Conservation (phyloP, 2,329 filamentous ascomycete species). For the Thelonectria discophora region DNA sequence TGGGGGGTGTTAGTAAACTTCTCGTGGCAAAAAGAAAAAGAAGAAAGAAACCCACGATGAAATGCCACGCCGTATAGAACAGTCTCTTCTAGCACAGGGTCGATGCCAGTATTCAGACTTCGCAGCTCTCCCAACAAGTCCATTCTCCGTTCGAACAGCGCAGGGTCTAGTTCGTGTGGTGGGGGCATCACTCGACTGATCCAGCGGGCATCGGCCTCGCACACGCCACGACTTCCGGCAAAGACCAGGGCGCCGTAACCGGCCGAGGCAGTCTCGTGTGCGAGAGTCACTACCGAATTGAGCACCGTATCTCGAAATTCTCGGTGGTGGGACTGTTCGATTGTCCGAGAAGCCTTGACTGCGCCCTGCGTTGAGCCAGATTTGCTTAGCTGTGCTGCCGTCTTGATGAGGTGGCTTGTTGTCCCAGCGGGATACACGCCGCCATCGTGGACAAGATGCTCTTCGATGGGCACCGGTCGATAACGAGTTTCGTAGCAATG, state of each 20-base stretch:
- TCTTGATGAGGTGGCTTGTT: slow-evolving; percentile 66
- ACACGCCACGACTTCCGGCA: slow-evolving; percentile 72
- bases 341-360: slow-evolving; percentile 54
- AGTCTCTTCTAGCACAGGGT: slow-evolving; percentile 70
- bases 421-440: slow-evolving; percentile 68
- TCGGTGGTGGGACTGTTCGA: slow-evolving; percentile 65
- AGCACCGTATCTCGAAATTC: slow-evolving; percentile 71
- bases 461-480: slow-evolving; percentile 77
- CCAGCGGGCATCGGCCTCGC: slow-evolving; percentile 73
- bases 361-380: slow-evolving; percentile 46
- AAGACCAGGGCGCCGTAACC: slow-evolving; percentile 79
- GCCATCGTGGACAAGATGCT: slow-evolving; percentile 77
- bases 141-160: slow-evolving; percentile 64
- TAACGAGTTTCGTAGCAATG: slow-evolving; percentile 79
- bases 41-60: slow-evolving; percentile 61
- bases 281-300: slow-evolving; percentile 76
- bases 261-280: slow-evolving; percentile 72
- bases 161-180: slow-evolving; percentile 54
- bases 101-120: slow-evolving; percentile 72
- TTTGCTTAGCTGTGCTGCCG: slow-evolving; percentile 60
- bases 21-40: not conserved
- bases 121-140: slow-evolving; percentile 73
- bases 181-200: slow-evolving; percentile 73
- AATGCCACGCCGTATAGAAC: slow-evolving; percentile 75
- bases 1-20: slow-evolving; percentile 32